Evolutionary conservation across 2,329 filamentous ascomycete species (phyloP), one percentile per base, ranked within the genome.

Genomic region (Botryotinia calthae): DNA sequence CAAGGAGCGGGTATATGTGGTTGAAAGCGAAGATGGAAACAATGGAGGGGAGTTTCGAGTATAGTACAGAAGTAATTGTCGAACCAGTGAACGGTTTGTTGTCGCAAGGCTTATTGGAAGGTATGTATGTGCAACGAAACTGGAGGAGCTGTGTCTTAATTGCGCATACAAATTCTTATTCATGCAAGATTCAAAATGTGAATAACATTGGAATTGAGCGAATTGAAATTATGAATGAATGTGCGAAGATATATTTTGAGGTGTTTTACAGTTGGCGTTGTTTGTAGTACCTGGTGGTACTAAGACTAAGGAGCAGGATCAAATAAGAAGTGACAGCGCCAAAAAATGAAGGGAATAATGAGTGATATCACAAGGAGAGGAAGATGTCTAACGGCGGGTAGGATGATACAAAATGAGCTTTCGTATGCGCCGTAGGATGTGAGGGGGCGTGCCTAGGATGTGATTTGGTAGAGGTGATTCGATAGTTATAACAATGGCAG

Each of bases 61-160:
- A 28, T 63, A 14, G 48, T 62, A 58, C 28, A 58, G 48, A 25
- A 40, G 31, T 69, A 69, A 58, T 48, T 10, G n/a, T 58, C 70
- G 62, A 54, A 44, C 51, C 56, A 58, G 40, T 70, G 62, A 61
- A 34, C 37, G 65, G 14, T 48, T 54, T 65, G 59, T n/a, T 58
- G 73, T 66, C 51, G 63, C 72, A 75, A 75, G 61, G 72, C 71
- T 75, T 56, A 48, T 51, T 42, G 16, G 40, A 62, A 65, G 69
- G 42, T 34, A 70, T 67, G 63, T 73, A 64, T 44, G 76, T 76
- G 77, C 73, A 74, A 76, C 74, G 59, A 76, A 70, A 72, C 71
- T 67, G 72, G 75, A 77, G 74, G 78, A 78, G 78, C 76, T 78
- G 74, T 76, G 75, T 78, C 77, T 78, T 77, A 77, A 74, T 75